These are phyloP conservation scores for Cercospora sp. DNA, from an alignment of 2,329 filamentous ascomycete species.

Conservation along the genomic window DNA sequence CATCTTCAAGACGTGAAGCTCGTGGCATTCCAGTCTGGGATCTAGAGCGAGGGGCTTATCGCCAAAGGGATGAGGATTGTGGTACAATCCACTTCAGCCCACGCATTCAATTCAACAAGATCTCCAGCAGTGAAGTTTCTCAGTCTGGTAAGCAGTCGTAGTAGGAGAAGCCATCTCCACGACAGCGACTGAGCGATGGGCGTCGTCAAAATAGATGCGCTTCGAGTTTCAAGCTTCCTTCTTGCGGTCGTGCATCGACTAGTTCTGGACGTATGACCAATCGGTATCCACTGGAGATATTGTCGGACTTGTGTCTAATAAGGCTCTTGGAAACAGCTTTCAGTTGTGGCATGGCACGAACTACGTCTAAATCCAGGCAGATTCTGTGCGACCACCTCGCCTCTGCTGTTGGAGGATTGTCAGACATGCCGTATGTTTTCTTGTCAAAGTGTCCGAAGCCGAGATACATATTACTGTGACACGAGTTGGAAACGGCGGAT, in stretches of 20 bases:
- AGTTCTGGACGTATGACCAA: background rate
- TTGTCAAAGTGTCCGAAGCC: too few relatives aligned
- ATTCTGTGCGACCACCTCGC: background rate
- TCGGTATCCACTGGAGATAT: too few relatives aligned
- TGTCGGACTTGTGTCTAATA: background rate
- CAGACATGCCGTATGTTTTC: too few relatives aligned
- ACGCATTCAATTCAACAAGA: background rate
- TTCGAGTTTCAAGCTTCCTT: background rate
- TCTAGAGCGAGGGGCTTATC: constrained; percentile 9
- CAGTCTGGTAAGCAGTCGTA: background rate
- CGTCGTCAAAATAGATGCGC: background rate
- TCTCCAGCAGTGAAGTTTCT: background rate
- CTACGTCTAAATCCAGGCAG: background rate
- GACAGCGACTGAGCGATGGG: background rate
- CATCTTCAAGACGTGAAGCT: constrained; percentile 10
- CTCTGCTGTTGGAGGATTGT: too few relatives aligned
- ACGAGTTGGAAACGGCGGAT: too few relatives aligned
- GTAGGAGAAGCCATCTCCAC: background rate
- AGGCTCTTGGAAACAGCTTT: background rate
- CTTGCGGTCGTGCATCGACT: background rate
- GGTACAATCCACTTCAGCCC: background rate
- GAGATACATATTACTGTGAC: too few relatives aligned
- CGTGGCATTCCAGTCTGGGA: constrained; percentile 8
- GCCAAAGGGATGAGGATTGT: constrained; percentile 6
- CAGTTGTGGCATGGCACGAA: background rate